Base-by-base conservation (phyloP, 768 basidiomycete genomes). In the Albatrellus ellisii region DNA sequence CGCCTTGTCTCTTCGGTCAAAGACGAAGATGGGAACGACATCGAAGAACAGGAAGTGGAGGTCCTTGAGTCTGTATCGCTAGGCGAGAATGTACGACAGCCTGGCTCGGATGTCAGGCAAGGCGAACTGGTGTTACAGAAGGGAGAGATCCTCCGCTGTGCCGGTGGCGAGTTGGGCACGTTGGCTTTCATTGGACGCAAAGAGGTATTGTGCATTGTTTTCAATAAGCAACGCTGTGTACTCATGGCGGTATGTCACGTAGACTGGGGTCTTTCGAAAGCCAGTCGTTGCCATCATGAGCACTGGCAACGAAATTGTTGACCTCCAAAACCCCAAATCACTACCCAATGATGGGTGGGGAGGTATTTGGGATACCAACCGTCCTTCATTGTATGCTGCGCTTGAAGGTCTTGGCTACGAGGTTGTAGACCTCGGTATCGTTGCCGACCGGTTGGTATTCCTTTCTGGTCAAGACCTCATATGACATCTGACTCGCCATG, bases 151-250 rank as follows among this genome's bases (percentile, higher is more conserved):
- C 61, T 94, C 11, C 65, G 65, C 14, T 69, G 70, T 36, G 63
- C 68, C 6, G 89, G 89, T 4, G 89, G 89, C 0, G 89, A 94
- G 53, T 67, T 91, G 5, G 89, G 88, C 4, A 80, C 87, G 1
- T 56, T 94, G 24, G 69, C 77, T 4, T 90, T 89, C 49, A 74
- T 92, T 12, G 87, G 87, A 6, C 62, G 73, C 43, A 73, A 67
- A 50, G 69, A 78, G 69, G 88, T 86, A 34, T 3, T 18, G 24
- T 14, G 15, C 8, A 27, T 26, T 24, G 4, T n/a, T 12, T 1
- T n/a, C 4, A 32, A 14, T 6, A 15, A 28, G 20, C 25, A 22
- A 18, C 8, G 7, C 27, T 36, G 15, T n/a, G 15, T 6, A 4
- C n/a, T 27, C 21, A 24, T 42, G 32, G 14, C 4, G 18, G 22